Evolutionary conservation across 306 rosid genomes (phyloP).

Genomic region (Sechiopsis laciniata): DNA sequence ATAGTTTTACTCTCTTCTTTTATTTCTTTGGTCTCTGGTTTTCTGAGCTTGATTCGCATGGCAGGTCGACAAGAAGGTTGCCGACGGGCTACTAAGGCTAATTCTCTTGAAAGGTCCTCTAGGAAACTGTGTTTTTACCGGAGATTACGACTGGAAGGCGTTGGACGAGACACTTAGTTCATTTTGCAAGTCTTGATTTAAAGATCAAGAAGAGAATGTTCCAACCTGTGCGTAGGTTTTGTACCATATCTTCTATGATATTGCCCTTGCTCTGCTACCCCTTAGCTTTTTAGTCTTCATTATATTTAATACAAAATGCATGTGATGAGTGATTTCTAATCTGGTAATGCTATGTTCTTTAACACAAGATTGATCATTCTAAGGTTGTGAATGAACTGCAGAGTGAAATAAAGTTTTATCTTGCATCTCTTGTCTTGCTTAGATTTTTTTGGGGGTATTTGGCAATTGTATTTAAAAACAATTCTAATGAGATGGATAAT

Average conservation of each 20-base stretch:
- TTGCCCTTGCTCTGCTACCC: neutral
- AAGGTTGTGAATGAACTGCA: neutral
- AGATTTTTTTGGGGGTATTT: neutral
- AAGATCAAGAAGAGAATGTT: constrained; percentile 7
- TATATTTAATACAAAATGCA: constrained; percentile 10
- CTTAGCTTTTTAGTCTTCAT: constrained; percentile 3
- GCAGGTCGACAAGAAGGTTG: constrained; percentile 95
- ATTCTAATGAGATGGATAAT: neutral
- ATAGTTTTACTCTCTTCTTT: constrained; percentile 1
- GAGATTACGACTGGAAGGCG: constrained; percentile 81
- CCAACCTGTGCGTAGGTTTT: constrained; percentile 20
- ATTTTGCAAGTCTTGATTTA: constrained; percentile 62
- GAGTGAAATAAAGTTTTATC: neutral
- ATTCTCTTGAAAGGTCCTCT: constrained; percentile 84
- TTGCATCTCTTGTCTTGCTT: neutral
- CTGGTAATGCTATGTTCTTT: constrained; percentile 2
- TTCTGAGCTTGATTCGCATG: constrained; percentile 27
- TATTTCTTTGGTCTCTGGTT: neutral
- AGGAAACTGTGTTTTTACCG: constrained; percentile 81
- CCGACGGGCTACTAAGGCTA: constrained; percentile 84
- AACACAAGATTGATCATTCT: constrained; percentile 7
- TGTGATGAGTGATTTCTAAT: constrained; percentile 4
- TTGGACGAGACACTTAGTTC: constrained; percentile 71
- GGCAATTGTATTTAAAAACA: neutral
- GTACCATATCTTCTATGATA: constrained; percentile 23